Conservation (phyloP, 768 basidiomycete species). For the Suillus tomentosus region DNA sequence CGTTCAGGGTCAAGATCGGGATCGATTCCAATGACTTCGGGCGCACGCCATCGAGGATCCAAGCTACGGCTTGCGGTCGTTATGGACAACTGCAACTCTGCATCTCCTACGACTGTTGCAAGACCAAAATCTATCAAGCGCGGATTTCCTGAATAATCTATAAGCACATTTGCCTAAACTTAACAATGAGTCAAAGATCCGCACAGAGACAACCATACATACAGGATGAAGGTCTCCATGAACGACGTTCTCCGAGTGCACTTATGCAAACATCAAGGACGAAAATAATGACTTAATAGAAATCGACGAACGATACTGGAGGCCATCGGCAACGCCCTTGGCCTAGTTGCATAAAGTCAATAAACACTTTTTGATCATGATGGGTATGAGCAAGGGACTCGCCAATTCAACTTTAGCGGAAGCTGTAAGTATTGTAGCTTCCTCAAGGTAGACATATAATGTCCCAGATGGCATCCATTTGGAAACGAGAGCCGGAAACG, state of each 20-base stretch:
- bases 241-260: not conserved
- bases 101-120: not conserved
- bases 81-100: not conserved
- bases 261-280: not conserved
- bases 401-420: no score
- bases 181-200: not conserved
- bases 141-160: not conserved
- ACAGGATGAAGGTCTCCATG: conserved; percentile 2
- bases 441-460: no score
- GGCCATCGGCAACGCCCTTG: not conserved
- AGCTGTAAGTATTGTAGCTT: no score
- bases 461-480: no score
- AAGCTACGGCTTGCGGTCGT: not conserved
- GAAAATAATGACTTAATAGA: not conserved
- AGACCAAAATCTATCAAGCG: conserved; percentile 5
- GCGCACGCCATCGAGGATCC: conserved; percentile 1
- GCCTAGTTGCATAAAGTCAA: not conserved
- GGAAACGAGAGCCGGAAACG: not conserved
- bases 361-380: not conserved
- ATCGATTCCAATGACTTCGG: not conserved
- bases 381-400: not conserved
- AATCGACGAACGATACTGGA: not conserved
- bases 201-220: not conserved
- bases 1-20: no score
- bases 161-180: conserved; percentile 2